These are phyloP conservation scores for Candida khao-thaluensis DNA, from an alignment of 805 yeast species.

Conservation along the genomic window DNA sequence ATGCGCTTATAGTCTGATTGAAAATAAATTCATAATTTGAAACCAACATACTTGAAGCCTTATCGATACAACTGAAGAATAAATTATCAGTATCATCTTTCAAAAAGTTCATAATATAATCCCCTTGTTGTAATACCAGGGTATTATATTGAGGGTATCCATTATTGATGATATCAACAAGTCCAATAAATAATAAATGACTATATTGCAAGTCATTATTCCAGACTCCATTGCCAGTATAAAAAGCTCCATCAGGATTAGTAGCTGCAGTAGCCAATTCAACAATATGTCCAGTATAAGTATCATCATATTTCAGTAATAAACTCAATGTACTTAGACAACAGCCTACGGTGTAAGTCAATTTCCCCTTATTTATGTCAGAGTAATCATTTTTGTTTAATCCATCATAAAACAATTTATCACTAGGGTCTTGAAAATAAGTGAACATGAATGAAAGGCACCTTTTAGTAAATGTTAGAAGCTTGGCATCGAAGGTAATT, in stretches of 20 bases:
- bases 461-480: constrained; percentile 17
- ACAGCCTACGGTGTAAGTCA: constrained; percentile 30
- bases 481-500: constrained; percentile 11
- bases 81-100: constrained; percentile 16
- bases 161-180: constrained; percentile 15
- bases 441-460: constrained; percentile 15
- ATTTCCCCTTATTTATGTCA: constrained; percentile 25
- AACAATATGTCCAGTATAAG: constrained; percentile 16
- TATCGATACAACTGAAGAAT: constrained; percentile 12
- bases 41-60: constrained; percentile 8
- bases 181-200: constrained; percentile 24
- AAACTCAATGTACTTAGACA: constrained; percentile 22
- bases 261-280: constrained; percentile 19
- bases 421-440: constrained; percentile 16
- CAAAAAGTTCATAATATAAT: constrained; percentile 15
- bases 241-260: constrained; percentile 19
- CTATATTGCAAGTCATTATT: constrained; percentile 23
- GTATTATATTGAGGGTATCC: constrained; percentile 5
- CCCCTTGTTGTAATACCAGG: constrained; percentile 17
- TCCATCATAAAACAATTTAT: constrained; percentile 22
- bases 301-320: constrained; percentile 17
- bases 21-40: constrained; percentile 10
- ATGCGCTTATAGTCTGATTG: constrained; percentile 3
- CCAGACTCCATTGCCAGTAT: constrained; percentile 22
- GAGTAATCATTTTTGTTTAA: constrained; percentile 20